Percentiles rank a stretch among this genome's conserved stretches.
These are phyloP conservation scores for Pascua sp. DNA, from an alignment of 1,284 basidiomycete species.

Conservation along the genomic window DNA sequence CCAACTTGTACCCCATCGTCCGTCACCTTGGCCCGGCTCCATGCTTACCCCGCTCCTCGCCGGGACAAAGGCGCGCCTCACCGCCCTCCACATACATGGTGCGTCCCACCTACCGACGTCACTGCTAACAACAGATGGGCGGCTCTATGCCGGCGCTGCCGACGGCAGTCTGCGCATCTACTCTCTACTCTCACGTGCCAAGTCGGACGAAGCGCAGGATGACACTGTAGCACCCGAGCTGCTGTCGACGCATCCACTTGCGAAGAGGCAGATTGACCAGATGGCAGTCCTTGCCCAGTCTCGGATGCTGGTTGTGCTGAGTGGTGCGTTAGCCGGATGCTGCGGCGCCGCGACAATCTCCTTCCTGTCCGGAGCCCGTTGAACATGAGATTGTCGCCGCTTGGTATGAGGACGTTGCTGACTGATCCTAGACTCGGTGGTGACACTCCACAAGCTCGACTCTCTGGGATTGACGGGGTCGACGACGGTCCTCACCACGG, in stretches of 20 bases:
- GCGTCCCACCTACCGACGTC: neutral
- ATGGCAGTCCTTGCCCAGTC: conserved; percentile 77
- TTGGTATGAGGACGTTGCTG: neutral
- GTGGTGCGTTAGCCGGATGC: conserved; percentile 55
- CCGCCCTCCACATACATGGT: conserved; percentile 43
- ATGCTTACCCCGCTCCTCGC: conserved; percentile 33
- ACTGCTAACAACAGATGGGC: conserved; percentile 57
- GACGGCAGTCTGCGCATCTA: conserved; percentile 61
- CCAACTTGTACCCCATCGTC: neutral
- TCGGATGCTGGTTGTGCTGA: conserved; percentile 73
- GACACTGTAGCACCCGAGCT: conserved; percentile 13
- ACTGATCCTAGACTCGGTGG: conserved; percentile 39
- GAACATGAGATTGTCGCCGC: no score
- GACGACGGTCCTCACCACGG: conserved; percentile 63
- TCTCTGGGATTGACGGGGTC: conserved; percentile 59
- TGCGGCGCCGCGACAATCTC: neutral
- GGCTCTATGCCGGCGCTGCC: conserved; percentile 70
- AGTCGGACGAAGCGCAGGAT: conserved; percentile 23
- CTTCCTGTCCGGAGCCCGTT: no score
- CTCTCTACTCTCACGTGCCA: conserved; percentile 9
- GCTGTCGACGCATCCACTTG: conserved; percentile 59
- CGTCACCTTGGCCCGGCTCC: conserved; percentile 23
- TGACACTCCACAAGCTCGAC: conserved; percentile 57
- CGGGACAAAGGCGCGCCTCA: conserved; percentile 29
- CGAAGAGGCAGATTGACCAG: conserved; percentile 74